phyloP scores from a whole-genome alignment of 148 eudicot species.

The Chenopodium suecicum region DNA sequence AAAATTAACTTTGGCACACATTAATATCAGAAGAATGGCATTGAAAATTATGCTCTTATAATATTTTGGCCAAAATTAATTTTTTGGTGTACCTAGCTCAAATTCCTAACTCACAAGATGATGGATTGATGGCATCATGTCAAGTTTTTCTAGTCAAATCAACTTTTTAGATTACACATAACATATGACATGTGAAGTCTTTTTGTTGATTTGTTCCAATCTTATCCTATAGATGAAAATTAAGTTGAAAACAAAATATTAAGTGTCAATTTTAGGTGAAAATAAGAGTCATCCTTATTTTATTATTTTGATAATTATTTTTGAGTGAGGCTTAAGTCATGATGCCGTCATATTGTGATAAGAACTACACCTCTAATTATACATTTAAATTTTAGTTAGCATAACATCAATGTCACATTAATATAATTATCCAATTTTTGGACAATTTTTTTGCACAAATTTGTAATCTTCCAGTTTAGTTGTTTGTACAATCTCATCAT shows the following conservation, averaged over 20 bases:
- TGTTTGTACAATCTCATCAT: not conserved
- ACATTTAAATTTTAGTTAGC: conserved; percentile 6
- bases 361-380: not conserved
- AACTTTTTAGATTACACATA: not conserved
- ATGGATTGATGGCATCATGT: not conserved
- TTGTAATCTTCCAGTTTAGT: not conserved
- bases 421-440: not conserved
- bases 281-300: too few relatives aligned
- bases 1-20: too few relatives aligned
- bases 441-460: conserved; percentile 1
- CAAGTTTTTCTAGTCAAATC: not conserved
- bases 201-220: not conserved
- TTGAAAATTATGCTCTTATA: too few relatives aligned
- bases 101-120: not conserved
- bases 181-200: conserved; percentile 7
- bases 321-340: not conserved
- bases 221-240: not conserved
- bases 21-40: too few relatives aligned
- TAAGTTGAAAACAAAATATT: not conserved
- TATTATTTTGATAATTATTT: not conserved
- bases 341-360: conserved; percentile 3
- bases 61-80: too few relatives aligned
- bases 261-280: not conserved
- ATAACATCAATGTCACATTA: conserved; percentile 27
- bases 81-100: too few relatives aligned